phyloP scores from a whole-genome alignment of 352 stramenopile genomes.

The Globisporangium middletonii region DNA sequence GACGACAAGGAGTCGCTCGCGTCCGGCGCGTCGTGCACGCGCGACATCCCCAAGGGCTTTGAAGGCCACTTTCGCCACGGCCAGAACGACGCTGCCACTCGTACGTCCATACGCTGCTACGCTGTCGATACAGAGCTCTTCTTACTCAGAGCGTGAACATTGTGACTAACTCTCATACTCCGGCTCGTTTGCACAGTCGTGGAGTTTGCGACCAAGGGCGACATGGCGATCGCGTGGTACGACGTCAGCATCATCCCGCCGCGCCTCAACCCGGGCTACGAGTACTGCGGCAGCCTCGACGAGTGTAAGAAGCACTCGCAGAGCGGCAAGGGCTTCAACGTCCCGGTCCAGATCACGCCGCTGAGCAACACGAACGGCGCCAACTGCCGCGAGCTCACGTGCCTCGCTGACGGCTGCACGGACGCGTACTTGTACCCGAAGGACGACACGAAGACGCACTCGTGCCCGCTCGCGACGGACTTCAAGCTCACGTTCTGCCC shows the following conservation, averaged over 20 bases:
- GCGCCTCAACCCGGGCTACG: slow-evolving; percentile 5
- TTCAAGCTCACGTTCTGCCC: slow-evolving; percentile 71
- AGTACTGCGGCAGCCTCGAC: slow-evolving; percentile 55
- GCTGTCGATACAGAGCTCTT: background rate
- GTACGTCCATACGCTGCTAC: slow-evolving; percentile 16
- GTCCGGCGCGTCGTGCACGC: slow-evolving; percentile 26
- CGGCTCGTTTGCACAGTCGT: slow-evolving; percentile 21
- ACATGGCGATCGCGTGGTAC: slow-evolving; percentile 39
- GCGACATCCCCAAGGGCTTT: slow-evolving; percentile 49
- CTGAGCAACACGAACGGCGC: slow-evolving; percentile 50
- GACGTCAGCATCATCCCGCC: slow-evolving; percentile 72
- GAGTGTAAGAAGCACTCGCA: slow-evolving; percentile 51
- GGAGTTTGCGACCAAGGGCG: slow-evolving; percentile 59
- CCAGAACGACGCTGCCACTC: slow-evolving; percentile 41
- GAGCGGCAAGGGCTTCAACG: slow-evolving; percentile 62
- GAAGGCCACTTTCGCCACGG: slow-evolving; percentile 69
- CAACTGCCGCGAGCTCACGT: slow-evolving; percentile 55
- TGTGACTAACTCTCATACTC: background rate
- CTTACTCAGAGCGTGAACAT: background rate
- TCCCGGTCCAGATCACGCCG: slow-evolving; percentile 47
- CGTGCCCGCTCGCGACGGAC: slow-evolving; percentile 49
- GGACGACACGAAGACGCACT: slow-evolving; percentile 74
- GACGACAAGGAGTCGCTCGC: slow-evolving; percentile 36
- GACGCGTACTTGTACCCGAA: slow-evolving; percentile 68
- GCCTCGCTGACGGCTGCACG: slow-evolving; percentile 40